Percentiles rank a stretch among this genome's conserved stretches.
Conservation (phyloP, 306 rosid species). For the Cicer bijugum region DNA sequence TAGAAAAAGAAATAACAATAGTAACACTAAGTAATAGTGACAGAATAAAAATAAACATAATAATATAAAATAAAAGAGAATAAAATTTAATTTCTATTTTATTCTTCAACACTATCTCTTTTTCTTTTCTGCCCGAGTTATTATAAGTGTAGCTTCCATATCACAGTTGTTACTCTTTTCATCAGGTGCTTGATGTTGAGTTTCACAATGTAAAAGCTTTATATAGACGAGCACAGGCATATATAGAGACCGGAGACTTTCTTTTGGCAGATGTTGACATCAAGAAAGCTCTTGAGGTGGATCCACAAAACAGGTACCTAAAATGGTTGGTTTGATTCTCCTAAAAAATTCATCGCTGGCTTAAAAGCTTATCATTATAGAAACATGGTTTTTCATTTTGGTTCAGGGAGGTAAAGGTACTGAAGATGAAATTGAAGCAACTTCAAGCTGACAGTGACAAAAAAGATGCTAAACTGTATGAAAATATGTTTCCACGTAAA, state of each 20-base stretch:
- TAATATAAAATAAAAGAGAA: no score
- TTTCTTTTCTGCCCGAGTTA: neutral
- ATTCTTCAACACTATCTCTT: no score
- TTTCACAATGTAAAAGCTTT: conserved; percentile 66
- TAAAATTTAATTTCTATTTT: no score
- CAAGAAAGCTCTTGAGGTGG: conserved; percentile 73
- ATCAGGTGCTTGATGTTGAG: conserved; percentile 71
- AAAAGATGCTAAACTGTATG: conserved; percentile 67
- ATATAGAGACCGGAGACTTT: conserved; percentile 57
- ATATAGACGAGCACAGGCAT: conserved; percentile 72
- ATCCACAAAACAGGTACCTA: conserved; percentile 65
- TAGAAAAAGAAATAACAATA: no score
- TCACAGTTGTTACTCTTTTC: conserved; percentile 28
- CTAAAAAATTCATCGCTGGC: neutral
- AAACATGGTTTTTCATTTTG: conserved; percentile 35
- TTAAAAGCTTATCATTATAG: conserved; percentile 7
- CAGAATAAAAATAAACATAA: no score
- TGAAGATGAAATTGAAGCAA: conserved; percentile 65
- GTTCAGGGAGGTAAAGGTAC: conserved; percentile 62
- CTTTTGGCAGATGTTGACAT: conserved; percentile 64
- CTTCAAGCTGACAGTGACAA: conserved; percentile 62
- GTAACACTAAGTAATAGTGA: no score
- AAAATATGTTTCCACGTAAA: conserved; percentile 57
- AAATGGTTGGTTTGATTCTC: conserved; percentile 34
- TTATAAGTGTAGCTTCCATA: conserved; percentile 9